These are phyloP conservation scores for Daedaleopsis sinensis DNA, from an alignment of 768 basidiomycete species.

Conservation along the genomic window DNA sequence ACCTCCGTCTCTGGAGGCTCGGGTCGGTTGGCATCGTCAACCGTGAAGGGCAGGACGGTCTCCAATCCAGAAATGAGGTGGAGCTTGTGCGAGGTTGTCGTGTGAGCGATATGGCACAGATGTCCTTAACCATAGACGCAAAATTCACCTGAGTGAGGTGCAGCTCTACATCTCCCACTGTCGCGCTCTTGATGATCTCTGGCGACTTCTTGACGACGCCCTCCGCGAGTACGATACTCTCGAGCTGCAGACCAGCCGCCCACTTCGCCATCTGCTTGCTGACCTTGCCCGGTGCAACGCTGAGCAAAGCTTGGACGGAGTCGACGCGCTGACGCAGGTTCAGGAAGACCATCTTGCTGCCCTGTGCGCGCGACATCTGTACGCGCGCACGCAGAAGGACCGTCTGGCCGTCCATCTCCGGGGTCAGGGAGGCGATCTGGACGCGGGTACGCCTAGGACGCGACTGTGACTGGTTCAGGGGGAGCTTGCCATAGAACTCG, in stretches of 20 bases:
- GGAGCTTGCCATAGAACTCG: slow-evolving; percentile 84
- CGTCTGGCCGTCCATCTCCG: slow-evolving; percentile 65
- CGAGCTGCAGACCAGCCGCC: slow-evolving; percentile 73
- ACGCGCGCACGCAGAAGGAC: slow-evolving; percentile 89
- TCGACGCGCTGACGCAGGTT: slow-evolving; percentile 86
- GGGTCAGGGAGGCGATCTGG: slow-evolving; percentile 65
- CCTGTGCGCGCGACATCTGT: slow-evolving; percentile 89
- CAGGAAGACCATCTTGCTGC: slow-evolving; percentile 94
- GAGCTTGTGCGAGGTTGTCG: neutral
- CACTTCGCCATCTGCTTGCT: slow-evolving; percentile 99
- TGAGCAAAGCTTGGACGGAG: slow-evolving; percentile 85
- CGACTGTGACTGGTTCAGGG: slow-evolving; percentile 89
- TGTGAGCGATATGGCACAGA: neutral
- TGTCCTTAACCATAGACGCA: neutral
- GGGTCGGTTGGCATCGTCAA: slow-evolving; percentile 90
- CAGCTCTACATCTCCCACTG: slow-evolving; percentile 85
- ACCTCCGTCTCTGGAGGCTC: slow-evolving; percentile 81
- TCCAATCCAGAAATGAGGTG: slow-evolving; percentile 82
- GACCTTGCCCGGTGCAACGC: slow-evolving; percentile 70
- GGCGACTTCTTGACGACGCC: slow-evolving; percentile 78
- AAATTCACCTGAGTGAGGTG: slow-evolving; percentile 73
- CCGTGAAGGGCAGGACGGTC: slow-evolving; percentile 81
- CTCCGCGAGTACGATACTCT: slow-evolving; percentile 91
- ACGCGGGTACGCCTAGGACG: slow-evolving; percentile 63
- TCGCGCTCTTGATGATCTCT: slow-evolving; percentile 90